Evolutionary conservation across 2,329 filamentous ascomycete species (phyloP).

Genomic region (Fusarium phyllophilum): DNA sequence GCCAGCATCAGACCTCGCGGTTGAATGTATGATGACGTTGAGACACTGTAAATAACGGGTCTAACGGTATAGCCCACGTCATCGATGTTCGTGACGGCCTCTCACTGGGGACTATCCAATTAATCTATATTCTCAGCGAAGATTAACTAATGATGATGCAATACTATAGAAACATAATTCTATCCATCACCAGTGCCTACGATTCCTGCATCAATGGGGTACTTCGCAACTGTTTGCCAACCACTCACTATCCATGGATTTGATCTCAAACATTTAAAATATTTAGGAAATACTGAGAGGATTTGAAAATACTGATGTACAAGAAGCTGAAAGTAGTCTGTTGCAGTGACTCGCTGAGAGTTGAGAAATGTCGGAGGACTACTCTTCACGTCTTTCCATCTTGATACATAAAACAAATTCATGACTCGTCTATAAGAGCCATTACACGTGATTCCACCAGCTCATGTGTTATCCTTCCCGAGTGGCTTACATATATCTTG

Average conservation of each 20-base stretch:
- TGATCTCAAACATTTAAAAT: neutral
- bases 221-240: accelerated
- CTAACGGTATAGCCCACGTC: neutral
- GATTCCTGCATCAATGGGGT: accelerated
- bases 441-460: accelerated
- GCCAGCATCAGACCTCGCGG: neutral
- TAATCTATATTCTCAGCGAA: accelerated
- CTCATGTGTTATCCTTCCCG: too few relatives aligned
- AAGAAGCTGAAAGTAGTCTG: accelerated
- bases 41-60: neutral
- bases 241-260: accelerated
- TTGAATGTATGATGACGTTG: neutral
- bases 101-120: neutral
- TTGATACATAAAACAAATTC: neutral
- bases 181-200: neutral
- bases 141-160: neutral
- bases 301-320: too few relatives aligned
- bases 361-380: too few relatives aligned
- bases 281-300: neutral
- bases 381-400: neutral
- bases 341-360: too few relatives aligned
- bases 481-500: too few relatives aligned
- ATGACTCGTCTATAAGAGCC: neutral
- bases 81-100: neutral
- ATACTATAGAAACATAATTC: neutral